Percentiles rank a stretch among this genome's conserved stretches.
Evolutionary conservation across 192 early-diverging fungal species (phyloP).

Genomic region (Podila epigama): DNA sequence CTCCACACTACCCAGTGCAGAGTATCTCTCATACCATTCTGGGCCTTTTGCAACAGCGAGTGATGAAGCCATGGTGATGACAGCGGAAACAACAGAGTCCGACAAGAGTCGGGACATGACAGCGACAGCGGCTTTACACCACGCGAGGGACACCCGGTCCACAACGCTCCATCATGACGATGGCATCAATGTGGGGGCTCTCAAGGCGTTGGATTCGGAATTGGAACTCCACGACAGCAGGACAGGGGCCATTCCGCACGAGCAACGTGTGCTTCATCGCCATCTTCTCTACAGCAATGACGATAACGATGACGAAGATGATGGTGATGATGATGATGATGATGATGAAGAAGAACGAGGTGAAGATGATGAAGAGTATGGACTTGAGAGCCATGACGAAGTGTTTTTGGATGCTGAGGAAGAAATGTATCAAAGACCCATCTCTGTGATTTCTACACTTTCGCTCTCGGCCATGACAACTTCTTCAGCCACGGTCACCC

Average conservation of each 20-base stretch:
- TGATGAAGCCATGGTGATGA: neutral
- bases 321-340: neutral
- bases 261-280: no score
- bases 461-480: neutral
- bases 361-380: conserved; percentile 9
- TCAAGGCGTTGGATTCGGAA: neutral
- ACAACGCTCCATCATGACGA: neutral
- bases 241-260: no score
- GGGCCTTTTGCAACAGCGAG: neutral
- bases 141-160: neutral
- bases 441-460: neutral
- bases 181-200: neutral
- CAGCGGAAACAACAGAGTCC: neutral
- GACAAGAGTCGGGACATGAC: no score
- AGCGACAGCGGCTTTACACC: no score
- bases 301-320: neutral
- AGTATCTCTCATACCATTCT: neutral
- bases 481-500: conserved; percentile 1
- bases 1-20: neutral
- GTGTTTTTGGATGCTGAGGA: conserved; percentile 31
- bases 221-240: neutral
- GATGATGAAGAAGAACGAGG: no score
- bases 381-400: conserved; percentile 33
- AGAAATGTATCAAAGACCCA: conserved; percentile 1
- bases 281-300: no score